Base-by-base conservation (phyloP, 768 basidiomycete genomes). In the Mycena galopus region DNA sequence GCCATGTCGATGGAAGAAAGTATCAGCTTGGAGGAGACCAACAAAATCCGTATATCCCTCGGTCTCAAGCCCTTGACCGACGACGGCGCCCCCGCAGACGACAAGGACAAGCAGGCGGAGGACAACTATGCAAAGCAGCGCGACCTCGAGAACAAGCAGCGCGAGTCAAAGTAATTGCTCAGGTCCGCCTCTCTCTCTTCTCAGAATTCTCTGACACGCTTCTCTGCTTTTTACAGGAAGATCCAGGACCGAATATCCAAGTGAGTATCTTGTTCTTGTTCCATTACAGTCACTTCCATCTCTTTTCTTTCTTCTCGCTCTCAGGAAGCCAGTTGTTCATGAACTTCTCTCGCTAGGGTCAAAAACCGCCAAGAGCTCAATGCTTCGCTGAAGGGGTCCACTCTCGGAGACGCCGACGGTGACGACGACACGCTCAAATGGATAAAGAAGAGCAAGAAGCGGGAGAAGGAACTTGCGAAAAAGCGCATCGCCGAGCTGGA, bases 41-140 rank as follows among this genome's bases (percentile, higher is more conserved):
- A 97, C 88, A 96, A 94, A 84, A 94, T 98, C 81, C 95, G 98
- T 84, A 90, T 97, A 69, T 93, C 93, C 6, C 88, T 98, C 44
- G 98, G 98, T 74, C 91, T 99, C 70, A 95, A 96, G 80, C 97
- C 98, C 50, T 89, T 99, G 67, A 93, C 92, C 21, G 96, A 96
- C 76, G 94, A 96, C 76, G 86, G 88, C 50, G 88, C 85, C 19
- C 89, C 93, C 10, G 88, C 87, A n/a, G 86, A 91, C 79, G 90
- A 91, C 78, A 91, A 89, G 75, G 96, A 98, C 67, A 90, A 93
- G 78, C 83, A 92, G 76, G 98, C 98, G 16, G 95, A 96, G 81
- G 86, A 90, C 60, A 99, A 99, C 82, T 99, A 93, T 86, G 84
- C 90, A 5, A 91, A 90, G 78, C 84, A 88, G 61, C 89, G 93